Evolutionary conservation across 148 eudicot species (phyloP), one percentile per base, ranked within the genome.

Genomic region (Oxyria digyna): DNA sequence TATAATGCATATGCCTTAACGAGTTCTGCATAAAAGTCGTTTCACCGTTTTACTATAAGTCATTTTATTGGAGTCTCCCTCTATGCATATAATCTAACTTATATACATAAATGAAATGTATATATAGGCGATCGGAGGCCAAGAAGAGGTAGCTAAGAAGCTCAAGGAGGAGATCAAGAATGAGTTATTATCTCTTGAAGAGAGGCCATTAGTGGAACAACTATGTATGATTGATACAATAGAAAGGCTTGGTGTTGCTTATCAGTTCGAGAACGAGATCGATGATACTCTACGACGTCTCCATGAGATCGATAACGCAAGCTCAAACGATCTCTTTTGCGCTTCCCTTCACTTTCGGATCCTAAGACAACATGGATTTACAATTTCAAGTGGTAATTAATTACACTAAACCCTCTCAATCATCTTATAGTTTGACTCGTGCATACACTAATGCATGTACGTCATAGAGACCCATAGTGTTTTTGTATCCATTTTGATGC

Each of bases 321-420:
- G 17, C 23, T 55, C 32, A 2, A 45, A 69, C 24, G 81, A 75
- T 62, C 75, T 86, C 27, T 68, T 57, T 40, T 35, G 35, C 13
- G 68, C 72, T 68, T 73, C 87, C 49, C 76, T 80, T 5, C 73
- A 71, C 15, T 86, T 86, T 62, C 81, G 82, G 0, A 59, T 81
- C 26, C 42, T 72, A 14, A 64, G 78, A 32, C 78, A 79, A 62
- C 77, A 72, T 42, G 76, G 78, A 6, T 79, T 69, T 46, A 2
- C 27, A 29, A 78, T 75, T 3, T 14, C 78, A 35, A 72, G 32
- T 11, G 71, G 78, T 75, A 63, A 3, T 12, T 33, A 33, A 33
- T 33, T 33, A 33, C 37, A 33, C 37, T 33, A 33, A 33, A 33
- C 37, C 3, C 37, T 33, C 37, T 33, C n/a, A n/a, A 33, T 33